phyloP scores from a whole-genome alignment of 768 basidiomycete genomes.

The Hygrocybe punicea region DNA sequence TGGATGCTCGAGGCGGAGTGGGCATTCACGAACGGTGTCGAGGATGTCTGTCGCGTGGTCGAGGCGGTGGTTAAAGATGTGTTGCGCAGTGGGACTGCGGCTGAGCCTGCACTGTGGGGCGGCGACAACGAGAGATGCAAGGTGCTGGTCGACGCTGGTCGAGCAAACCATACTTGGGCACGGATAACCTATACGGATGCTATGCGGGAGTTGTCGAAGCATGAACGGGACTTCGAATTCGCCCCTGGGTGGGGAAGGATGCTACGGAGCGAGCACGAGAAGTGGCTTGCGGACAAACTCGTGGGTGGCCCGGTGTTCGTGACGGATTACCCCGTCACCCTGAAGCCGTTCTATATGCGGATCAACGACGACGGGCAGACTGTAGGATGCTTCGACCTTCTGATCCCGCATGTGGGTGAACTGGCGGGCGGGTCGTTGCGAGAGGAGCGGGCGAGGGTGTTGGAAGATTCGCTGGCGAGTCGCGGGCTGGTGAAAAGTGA shows the following conservation, averaged over 20 bases:
- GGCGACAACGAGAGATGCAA: conserved; percentile 36
- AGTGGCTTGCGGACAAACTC: conserved; percentile 73
- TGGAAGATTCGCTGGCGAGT: conserved; percentile 49
- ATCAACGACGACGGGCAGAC: conserved; percentile 53
- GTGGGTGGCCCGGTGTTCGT: conserved; percentile 82
- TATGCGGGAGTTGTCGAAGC: conserved; percentile 50
- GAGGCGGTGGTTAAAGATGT: conserved; percentile 23
- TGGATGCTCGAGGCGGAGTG: conserved; percentile 99
- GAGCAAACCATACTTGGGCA: conserved; percentile 48
- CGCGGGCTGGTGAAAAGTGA: conserved; percentile 43
- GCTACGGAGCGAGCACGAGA: conserved; percentile 89
- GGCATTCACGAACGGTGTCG: conserved; percentile 45
- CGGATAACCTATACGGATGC: conserved; percentile 81
- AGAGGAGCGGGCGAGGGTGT: conserved; percentile 61
- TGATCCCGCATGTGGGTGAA: conserved; percentile 86
- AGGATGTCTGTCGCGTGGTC: conserved; percentile 44
- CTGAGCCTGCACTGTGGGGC: conserved; percentile 41
- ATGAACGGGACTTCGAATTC: conserved; percentile 48
- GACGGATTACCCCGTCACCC: conserved; percentile 73
- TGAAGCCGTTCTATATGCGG: conserved; percentile 99
- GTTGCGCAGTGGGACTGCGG: conserved; percentile 1
- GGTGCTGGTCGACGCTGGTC: conserved; percentile 38
- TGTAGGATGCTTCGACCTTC: conserved; percentile 93
- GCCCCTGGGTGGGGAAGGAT: conserved; percentile 63
- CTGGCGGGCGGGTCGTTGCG: conserved; percentile 89